Percentiles rank a stretch among this genome's conserved stretches.
phyloP scores from a whole-genome alignment of 148 eudicot species.

The Silene conica region DNA sequence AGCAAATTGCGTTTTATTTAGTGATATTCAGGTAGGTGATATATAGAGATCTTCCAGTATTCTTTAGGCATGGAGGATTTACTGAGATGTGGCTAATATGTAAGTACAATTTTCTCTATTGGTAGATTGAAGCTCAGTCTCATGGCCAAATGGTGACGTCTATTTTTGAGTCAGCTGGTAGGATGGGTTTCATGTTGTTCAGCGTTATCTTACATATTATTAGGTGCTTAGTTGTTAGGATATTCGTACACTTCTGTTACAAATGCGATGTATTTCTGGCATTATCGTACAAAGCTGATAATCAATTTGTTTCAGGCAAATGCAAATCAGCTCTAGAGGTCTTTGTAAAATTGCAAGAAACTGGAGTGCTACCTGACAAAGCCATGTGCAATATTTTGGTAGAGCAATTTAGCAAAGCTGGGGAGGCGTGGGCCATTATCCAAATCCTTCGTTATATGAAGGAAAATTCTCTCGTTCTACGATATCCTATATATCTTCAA shows the following conservation, averaged over 20 bases:
- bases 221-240: background rate
- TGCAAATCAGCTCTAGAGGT: slow-evolving; percentile 54
- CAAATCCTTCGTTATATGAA: slow-evolving; percentile 73
- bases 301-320: slow-evolving; percentile 47
- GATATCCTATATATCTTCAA: slow-evolving; percentile 50
- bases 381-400: slow-evolving; percentile 81
- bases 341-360: slow-evolving; percentile 71
- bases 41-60: background rate
- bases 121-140: background rate
- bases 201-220: background rate
- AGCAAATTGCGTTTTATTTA: background rate
- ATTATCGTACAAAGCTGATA: background rate
- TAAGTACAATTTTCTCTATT: background rate
- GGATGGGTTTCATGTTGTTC: background rate
- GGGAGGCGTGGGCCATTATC: slow-evolving; percentile 46
- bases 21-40: background rate
- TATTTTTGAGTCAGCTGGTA: background rate
- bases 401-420: slow-evolving; percentile 53
- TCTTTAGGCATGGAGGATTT: background rate
- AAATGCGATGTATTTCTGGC: background rate
- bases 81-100: background rate
- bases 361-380: slow-evolving; percentile 77
- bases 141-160: background rate
- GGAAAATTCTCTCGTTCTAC: slow-evolving; percentile 61
- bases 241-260: background rate